Conservation (phyloP, 2,329 filamentous ascomycete species). For the Cadophora sp. region DNA sequence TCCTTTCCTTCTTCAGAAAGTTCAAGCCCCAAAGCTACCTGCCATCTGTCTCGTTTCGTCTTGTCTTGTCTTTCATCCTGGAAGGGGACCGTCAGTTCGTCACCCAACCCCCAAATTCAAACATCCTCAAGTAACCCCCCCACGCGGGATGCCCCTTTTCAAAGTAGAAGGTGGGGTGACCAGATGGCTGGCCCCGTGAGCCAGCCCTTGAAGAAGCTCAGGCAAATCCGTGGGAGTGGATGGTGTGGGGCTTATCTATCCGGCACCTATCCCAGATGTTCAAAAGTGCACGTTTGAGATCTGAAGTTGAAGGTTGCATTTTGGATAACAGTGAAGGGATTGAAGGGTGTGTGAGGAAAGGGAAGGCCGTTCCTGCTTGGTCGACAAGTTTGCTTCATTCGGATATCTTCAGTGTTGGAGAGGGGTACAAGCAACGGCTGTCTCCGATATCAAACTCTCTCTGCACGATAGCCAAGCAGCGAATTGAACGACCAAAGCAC, state of each 20-base stretch:
- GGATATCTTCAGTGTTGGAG: not conserved
- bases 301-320: not conserved
- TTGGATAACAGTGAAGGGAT: not conserved
- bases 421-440: not conserved
- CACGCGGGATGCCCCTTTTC: slow-evolving; percentile 12
- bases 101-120: slow-evolving; percentile 2
- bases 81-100: not conserved
- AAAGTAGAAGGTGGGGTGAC: slow-evolving; percentile 9
- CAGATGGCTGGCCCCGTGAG: slow-evolving; percentile 4
- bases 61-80: not conserved
- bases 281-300: slow-evolving; percentile 12
- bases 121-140: not conserved
- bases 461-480: too few relatives aligned
- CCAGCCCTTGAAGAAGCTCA: too few relatives aligned
- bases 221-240: slow-evolving; percentile 2
- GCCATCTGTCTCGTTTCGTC: slow-evolving; percentile 10
- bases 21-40: too few relatives aligned
- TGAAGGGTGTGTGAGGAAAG: not conserved
- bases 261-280: slow-evolving; percentile 1
- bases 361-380: slow-evolving; percentile 1
- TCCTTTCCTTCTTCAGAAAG: not conserved
- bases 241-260: not conserved
- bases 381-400: not conserved
- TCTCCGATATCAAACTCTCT: not conserved
- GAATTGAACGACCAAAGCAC: not conserved